A percentile compares a stretch with the other conserved stretches of the same genome.
phyloP scores from a whole-genome alignment of 2,329 filamentous ascomycete species.

The Fusarium anguioides region DNA sequence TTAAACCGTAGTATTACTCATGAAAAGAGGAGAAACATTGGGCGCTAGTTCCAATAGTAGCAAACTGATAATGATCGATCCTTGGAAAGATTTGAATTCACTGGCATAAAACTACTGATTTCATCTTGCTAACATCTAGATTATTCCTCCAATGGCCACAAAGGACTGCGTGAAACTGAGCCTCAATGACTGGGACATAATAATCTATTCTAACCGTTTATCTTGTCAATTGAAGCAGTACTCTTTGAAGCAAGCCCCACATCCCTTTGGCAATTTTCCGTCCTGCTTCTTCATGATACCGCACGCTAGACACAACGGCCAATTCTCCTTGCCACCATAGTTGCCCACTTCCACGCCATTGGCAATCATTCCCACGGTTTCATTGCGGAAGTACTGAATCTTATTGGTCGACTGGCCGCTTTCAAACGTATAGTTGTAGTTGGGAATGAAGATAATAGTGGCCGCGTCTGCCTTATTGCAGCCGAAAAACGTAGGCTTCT shows the following conservation, averaged over 20 bases:
- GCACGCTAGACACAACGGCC: conserved; percentile 2
- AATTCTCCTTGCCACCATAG: conserved; percentile 10
- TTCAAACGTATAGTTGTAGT: conserved; percentile 10
- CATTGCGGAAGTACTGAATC: conserved; percentile 4
- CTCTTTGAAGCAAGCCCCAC: not conserved
- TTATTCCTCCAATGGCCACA: no score
- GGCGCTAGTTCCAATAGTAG: no score
- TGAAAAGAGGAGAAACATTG: no score
- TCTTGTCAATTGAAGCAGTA: conserved; percentile 6
- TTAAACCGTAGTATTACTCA: no score
- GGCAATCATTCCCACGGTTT: conserved; percentile 1
- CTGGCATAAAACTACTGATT: no score
- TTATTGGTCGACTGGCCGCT: conserved; percentile 3
- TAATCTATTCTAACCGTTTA: not conserved
- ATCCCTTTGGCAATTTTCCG: not conserved
- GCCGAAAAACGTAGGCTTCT: conserved; percentile 7
- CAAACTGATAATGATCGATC: no score
- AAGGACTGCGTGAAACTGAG: no score
- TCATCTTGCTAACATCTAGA: no score
- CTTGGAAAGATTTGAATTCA: no score
- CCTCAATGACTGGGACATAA: no score
- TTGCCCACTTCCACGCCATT: conserved; percentile 9
- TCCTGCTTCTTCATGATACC: conserved; percentile 11
- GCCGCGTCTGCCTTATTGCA: not conserved
- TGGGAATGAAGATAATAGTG: conserved; percentile 11